Conservation (phyloP, 768 basidiomycete genomes). For the Rhodotorula sphaerocarpa region DNA sequence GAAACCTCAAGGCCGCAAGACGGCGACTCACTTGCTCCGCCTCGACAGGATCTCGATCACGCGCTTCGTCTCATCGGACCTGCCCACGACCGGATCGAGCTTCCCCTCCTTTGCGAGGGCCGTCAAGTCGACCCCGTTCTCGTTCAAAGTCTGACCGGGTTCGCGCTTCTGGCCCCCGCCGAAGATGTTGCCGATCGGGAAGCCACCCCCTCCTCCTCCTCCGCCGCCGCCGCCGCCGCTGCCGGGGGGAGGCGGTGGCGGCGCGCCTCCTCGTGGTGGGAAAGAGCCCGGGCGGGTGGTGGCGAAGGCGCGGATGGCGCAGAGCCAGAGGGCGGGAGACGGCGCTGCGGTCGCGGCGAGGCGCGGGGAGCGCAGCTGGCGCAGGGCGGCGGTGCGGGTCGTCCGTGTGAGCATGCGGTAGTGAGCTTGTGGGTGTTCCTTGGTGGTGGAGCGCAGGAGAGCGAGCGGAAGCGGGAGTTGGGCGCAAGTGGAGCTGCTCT, state of each 20-base stretch:
- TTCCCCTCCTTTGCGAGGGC: constrained; percentile 42
- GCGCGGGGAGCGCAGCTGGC: neutral
- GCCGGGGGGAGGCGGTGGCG: neutral
- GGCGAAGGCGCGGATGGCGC: neutral
- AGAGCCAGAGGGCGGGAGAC: neutral
- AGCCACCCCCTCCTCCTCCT: constrained; percentile 17
- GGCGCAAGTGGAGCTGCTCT: no score
- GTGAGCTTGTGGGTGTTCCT: neutral
- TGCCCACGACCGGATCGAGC: constrained; percentile 33
- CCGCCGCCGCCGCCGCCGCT: neutral
- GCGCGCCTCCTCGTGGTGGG: neutral
- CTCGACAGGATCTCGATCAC: constrained; percentile 32
- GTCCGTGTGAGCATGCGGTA: neutral
- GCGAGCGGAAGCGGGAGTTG: no score
- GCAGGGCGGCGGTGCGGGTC: neutral
- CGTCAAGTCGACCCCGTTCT: constrained; percentile 41
- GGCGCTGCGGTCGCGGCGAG: neutral
- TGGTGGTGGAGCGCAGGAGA: no score
- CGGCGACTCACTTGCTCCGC: constrained; percentile 49
- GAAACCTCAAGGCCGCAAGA: no score
- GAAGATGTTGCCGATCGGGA: constrained; percentile 37
- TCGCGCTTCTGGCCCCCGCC: constrained; percentile 17
- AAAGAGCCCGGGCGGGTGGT: neutral
- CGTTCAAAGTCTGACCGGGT: constrained; percentile 26
- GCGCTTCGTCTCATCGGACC: constrained; percentile 29